Evolutionary conservation across 2,329 filamentous ascomycete species (phyloP).

Genomic region (Cladosporium sp.): DNA sequence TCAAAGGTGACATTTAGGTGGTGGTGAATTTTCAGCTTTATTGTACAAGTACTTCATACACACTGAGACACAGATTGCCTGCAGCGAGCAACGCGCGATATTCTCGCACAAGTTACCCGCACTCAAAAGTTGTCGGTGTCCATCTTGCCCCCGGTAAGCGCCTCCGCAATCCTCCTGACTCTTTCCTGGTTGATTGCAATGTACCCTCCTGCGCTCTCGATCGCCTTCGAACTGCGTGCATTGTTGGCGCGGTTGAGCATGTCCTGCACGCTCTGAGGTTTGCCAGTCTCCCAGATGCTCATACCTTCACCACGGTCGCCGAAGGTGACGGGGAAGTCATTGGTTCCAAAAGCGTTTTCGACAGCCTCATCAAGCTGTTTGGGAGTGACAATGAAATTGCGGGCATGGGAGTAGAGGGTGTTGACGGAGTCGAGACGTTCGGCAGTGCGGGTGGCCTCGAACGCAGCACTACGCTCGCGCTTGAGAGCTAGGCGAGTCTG

Average conservation of each 20-base stretch:
- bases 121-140: conserved; percentile 9
- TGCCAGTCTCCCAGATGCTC: conserved; percentile 48
- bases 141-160: conserved; percentile 62
- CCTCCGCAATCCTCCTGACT: conserved; percentile 59
- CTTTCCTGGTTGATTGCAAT: conserved; percentile 48
- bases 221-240: conserved; percentile 29
- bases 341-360: conserved; percentile 67
- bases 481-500: conserved; percentile 47
- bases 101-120: neutral
- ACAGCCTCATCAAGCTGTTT: conserved; percentile 67
- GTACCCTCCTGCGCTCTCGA: conserved; percentile 30
- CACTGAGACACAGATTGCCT: conserved; percentile 1
- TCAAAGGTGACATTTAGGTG: no score
- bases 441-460: conserved; percentile 18
- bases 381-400: conserved; percentile 79
- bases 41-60: conserved; percentile 8
- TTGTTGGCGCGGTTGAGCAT: conserved; percentile 35
- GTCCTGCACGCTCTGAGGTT: conserved; percentile 43
- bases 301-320: conserved; percentile 28
- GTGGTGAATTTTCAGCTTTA: neutral
- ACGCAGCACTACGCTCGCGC: conserved; percentile 18
- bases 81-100: neutral
- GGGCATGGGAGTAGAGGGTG: conserved; percentile 82
- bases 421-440: conserved; percentile 60
- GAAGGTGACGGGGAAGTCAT: conserved; percentile 35